These are phyloP conservation scores for Serendipita vermifera DNA, from an alignment of 768 basidiomycete species.

Conservation along the genomic window DNA sequence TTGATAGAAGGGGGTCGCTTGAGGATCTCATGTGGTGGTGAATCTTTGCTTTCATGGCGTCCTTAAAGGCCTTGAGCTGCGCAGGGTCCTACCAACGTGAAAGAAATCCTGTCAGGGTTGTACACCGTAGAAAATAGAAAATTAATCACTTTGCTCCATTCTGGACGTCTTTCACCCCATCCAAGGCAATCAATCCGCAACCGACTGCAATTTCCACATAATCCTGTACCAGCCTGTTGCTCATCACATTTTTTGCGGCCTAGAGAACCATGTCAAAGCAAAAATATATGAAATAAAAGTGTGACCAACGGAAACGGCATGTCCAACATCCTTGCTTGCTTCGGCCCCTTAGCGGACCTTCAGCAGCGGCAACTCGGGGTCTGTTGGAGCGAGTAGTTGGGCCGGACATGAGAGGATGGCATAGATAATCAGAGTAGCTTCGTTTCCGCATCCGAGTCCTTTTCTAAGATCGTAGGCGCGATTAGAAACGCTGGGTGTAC, in stretches of 20 bases:
- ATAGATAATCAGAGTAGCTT: too few relatives aligned
- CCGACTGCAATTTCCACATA: background rate
- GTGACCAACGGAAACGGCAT: background rate
- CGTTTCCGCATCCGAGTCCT: too few relatives aligned
- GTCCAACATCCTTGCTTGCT: conserved; percentile 6
- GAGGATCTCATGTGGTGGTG: background rate
- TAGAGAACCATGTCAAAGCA: background rate
- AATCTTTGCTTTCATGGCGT: background rate
- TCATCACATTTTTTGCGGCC: conserved; percentile 9
- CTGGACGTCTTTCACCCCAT: background rate
- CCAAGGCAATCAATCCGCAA: background rate
- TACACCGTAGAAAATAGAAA: too few relatives aligned
- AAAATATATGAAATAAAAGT: background rate
- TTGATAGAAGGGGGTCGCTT: too few relatives aligned
- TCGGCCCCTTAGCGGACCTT: background rate
- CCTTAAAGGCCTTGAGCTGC: background rate
- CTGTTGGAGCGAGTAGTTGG: background rate
- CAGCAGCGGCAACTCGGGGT: background rate
- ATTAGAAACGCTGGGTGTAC: too few relatives aligned
- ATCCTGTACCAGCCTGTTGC: background rate
- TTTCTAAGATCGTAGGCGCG: too few relatives aligned
- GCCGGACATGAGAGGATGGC: conserved; percentile 2
- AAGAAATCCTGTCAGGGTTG: background rate
- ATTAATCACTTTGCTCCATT: background rate
- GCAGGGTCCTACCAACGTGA: background rate